These are phyloP conservation scores for Chrysopogon serrulatus DNA, from an alignment of 176 grass and related monocot species.

Conservation along the genomic window DNA sequence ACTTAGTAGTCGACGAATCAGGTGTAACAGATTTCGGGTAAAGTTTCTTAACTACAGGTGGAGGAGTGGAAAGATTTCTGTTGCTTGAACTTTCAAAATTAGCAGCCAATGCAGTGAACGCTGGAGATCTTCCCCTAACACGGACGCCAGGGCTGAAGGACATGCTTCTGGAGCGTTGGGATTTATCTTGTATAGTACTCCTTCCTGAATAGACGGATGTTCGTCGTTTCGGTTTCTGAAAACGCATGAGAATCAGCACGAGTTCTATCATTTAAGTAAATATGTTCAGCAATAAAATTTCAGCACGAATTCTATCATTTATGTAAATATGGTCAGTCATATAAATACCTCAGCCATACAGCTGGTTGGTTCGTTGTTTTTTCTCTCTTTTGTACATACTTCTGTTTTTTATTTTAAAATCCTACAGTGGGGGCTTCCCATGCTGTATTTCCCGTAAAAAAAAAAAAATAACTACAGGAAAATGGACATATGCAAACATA, in stretches of 20 bases:
- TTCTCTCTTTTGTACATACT: too few relatives aligned
- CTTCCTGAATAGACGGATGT: constrained; percentile 49
- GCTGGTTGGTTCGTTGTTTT: too few relatives aligned
- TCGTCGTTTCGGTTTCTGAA: constrained; percentile 76
- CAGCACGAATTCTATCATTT: background rate
- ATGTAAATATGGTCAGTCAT: background rate
- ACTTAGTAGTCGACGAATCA: constrained; percentile 46
- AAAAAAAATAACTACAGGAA: too few relatives aligned
- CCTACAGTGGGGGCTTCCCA: too few relatives aligned
- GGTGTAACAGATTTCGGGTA: constrained; percentile 73
- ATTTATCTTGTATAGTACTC: constrained; percentile 62
- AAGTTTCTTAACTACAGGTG: constrained; percentile 74
- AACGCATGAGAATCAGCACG: constrained; percentile 5
- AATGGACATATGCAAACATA: background rate
- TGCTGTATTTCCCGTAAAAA: too few relatives aligned
- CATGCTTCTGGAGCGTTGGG: constrained; percentile 85
- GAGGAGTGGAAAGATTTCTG: constrained; percentile 90
- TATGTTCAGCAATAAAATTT: background rate
- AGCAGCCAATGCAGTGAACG: constrained; percentile 81
- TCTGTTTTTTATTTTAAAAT: too few relatives aligned
- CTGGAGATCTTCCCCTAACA: constrained; percentile 82
- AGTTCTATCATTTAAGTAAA: background rate
- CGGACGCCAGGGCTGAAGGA: constrained; percentile 86
- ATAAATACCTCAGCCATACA: too few relatives aligned
- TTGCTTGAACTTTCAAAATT: constrained; percentile 78